A percentile compares a stretch with the other conserved stretches of the same genome.
Evolutionary conservation across 2,329 filamentous ascomycete genomes (phyloP).

Genomic region (Juglanconis oblonga): DNA sequence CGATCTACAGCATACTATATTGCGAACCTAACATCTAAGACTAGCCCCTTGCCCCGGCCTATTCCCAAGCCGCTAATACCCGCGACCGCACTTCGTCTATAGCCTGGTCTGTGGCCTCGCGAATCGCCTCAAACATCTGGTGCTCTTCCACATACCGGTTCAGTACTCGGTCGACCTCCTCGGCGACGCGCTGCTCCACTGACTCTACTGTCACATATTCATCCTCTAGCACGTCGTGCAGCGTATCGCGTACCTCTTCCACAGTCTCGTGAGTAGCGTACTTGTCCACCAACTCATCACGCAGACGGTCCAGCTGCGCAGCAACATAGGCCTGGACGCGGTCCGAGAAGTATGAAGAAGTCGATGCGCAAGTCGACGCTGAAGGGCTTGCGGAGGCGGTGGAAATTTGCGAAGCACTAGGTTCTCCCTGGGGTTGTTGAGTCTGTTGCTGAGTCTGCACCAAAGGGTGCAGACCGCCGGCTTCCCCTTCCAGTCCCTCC

Average conservation of each 20-base stretch:
- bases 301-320: background rate
- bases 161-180: background rate
- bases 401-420: background rate
- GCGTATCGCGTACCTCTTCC: background rate
- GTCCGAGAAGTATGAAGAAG: background rate
- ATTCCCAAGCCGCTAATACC: background rate
- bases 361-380: background rate
- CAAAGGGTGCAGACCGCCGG: no score
- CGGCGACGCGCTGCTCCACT: background rate
- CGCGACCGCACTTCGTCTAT: background rate
- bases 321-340: conserved; percentile 2
- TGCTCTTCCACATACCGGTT: background rate
- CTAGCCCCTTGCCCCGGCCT: no score
- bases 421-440: no score
- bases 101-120: background rate
- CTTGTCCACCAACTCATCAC: background rate
- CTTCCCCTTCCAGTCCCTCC: background rate
- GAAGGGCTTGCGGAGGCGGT: background rate
- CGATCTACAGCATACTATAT: no score
- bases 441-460: no score
- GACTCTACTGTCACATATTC: background rate
- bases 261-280: background rate
- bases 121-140: background rate
- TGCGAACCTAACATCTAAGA: no score
- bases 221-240: background rate